Conservation (phyloP, 2,329 filamentous ascomycete genomes). For the Phoma sp. region DNA sequence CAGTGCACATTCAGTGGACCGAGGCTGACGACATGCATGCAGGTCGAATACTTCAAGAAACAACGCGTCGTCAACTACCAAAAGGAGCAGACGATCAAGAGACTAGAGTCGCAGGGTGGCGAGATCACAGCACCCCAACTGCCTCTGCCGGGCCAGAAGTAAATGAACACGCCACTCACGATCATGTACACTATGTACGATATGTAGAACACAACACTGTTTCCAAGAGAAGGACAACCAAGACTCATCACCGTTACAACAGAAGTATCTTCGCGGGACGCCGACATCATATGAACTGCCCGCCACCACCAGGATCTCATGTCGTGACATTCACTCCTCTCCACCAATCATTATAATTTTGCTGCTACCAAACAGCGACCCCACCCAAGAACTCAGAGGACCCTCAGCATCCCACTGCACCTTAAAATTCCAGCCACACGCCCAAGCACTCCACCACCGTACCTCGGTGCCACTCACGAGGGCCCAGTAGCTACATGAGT, state of each 20-base stretch:
- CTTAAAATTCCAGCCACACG: no score
- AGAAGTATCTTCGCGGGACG: background rate
- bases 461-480: no score
- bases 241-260: background rate
- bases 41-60: constrained; percentile 99
- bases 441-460: no score
- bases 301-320: no score
- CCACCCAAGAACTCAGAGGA: no score
- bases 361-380: no score
- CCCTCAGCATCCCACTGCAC: no score
- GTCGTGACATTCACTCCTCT: no score
- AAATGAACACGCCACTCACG: constrained; percentile 14
- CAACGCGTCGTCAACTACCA: constrained; percentile 91
- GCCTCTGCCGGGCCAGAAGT: constrained; percentile 35
- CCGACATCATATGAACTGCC: no score
- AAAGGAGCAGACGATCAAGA: constrained; percentile 70
- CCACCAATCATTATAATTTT: no score
- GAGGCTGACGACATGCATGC: constrained; percentile 19
- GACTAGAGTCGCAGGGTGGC: constrained; percentile 52
- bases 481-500: no score
- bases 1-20: background rate
- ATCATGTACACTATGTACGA: constrained; percentile 39
- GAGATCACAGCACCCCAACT: constrained; percentile 45
- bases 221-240: background rate
- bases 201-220: constrained; percentile 13